Evolutionary conservation across 163 green algal species (phyloP), one percentile per base, ranked within the genome.

Genomic region (Chlamydomonas reinhardtii): DNA sequence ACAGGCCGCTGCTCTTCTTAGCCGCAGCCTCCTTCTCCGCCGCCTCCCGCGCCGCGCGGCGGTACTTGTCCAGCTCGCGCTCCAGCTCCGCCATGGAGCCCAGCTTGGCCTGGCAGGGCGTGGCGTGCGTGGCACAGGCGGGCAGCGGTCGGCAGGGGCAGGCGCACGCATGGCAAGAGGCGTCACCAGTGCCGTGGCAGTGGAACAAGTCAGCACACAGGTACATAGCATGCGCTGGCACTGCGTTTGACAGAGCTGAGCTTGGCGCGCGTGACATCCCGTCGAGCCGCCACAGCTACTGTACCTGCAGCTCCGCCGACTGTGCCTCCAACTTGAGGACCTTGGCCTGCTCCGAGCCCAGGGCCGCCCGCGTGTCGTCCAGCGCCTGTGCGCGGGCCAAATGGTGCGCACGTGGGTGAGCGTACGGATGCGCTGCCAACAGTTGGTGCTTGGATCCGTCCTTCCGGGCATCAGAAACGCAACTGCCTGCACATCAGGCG

Each of bases 241-340:
- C n/a, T n/a, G n/a, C n/a, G n/a, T n/a, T n/a, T n/a, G n/a, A n/a
- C n/a, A n/a, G n/a, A n/a, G n/a, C n/a, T n/a, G n/a, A n/a, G n/a
- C n/a, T n/a, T n/a, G n/a, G n/a, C n/a, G n/a, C n/a, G n/a, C n/a
- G n/a, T n/a, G n/a, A n/a, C n/a, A n/a, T n/a, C n/a, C n/a, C n/a
- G n/a, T n/a, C n/a, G n/a, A n/a, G n/a, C n/a, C n/a, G 8, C 8
- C 39, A 48, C 8, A 48, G 59, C 59, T n/a, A 19, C 5, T 29
- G 2, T 86, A 62, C 84, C 94, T 88, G 85, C 15, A 92, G 84
- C 86, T 97, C 95, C 37, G 94, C 95, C 12, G 94, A 39, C 84
- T 95, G 73, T 54, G 95, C 95, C 90, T 97, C 94, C 83, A 97
- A 88, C 81, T 91, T 89, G 61, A 98, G 87, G 19, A 84, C 82